A percentile compares a stretch with the other conserved stretches of the same genome.
These are phyloP conservation scores for Tanacetum coccineum DNA, from an alignment of 129 eudicot species.

Conservation along the genomic window DNA sequence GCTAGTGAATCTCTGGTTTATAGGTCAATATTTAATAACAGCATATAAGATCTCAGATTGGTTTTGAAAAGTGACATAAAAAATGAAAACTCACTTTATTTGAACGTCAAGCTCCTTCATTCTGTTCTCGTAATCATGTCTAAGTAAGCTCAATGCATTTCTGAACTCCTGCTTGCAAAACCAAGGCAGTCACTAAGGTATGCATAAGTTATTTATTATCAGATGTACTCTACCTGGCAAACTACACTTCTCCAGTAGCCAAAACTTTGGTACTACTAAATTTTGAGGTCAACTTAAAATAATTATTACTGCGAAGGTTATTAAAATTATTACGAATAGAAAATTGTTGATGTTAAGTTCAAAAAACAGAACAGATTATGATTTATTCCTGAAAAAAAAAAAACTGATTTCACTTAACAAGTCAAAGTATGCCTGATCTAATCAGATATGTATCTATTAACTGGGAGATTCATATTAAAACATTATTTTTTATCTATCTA, in stretches of 20 bases:
- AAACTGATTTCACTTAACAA: no score
- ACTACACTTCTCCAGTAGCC: not conserved
- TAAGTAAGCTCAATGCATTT: constrained; percentile 39
- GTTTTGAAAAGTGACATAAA: constrained; percentile 5
- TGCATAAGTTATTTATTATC: not conserved
- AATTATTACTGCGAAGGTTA: not conserved
- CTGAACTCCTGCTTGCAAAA: constrained; percentile 41
- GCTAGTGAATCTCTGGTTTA: constrained; percentile 34
- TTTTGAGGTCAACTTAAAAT: not conserved
- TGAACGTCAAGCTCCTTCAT: constrained; percentile 42
- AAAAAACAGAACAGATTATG: not conserved
- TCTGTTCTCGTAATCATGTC: constrained; percentile 38
- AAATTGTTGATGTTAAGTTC: not conserved
- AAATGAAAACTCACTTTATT: constrained; percentile 33
- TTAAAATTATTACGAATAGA: not conserved
- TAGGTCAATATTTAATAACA: constrained; percentile 1
- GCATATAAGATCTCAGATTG: not conserved
- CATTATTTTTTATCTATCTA: no score
- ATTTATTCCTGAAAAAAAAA: no score
- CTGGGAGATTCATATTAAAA: not conserved
- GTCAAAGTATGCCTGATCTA: no score
- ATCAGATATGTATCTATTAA: no score
- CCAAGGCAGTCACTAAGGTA: constrained; percentile 3
- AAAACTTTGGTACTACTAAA: no score
- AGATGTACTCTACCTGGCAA: not conserved